A percentile compares a stretch with the other conserved stretches of the same genome.
Evolutionary conservation across 345 rosid genomes (phyloP).

Genomic region (Arabis hirsuta): DNA sequence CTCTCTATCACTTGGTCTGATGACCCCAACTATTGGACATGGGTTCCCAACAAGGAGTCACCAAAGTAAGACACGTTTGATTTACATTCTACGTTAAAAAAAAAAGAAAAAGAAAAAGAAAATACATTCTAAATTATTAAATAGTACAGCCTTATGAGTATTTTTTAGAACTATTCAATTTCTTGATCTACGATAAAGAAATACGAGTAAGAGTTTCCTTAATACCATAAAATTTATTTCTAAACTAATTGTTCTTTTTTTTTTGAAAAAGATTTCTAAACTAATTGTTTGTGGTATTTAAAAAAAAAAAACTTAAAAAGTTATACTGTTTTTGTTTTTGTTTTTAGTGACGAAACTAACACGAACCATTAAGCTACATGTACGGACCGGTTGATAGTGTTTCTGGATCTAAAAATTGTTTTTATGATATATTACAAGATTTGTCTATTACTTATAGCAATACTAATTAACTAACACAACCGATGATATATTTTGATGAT

Average conservation of each 20-base stretch:
- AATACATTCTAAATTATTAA: background rate
- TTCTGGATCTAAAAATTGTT: no score
- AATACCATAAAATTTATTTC: no score
- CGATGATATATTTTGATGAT: background rate
- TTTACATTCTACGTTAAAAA: background rate
- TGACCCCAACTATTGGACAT: constrained; percentile 55
- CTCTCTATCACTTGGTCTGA: constrained; percentile 71
- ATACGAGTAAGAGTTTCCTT: background rate
- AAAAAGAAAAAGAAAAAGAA: no score
- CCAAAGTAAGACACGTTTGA: constrained; percentile 43
- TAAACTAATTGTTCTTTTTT: no score
- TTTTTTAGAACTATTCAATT: background rate
- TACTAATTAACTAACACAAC: background rate
- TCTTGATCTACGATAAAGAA: background rate
- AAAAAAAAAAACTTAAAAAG: no score
- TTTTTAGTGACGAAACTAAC: no score
- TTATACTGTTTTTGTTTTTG: no score
- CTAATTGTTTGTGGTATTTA: no score
- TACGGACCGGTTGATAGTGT: no score
- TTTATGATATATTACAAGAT: background rate
- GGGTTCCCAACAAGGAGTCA: constrained; percentile 50
- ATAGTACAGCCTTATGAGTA: background rate
- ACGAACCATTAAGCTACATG: no score
- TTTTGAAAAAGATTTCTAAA: no score
- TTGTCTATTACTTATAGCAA: background rate